These are phyloP conservation scores for Selaginella tamariscina DNA, from an alignment of 75 land plant genomes.

Conservation along the genomic window DNA sequence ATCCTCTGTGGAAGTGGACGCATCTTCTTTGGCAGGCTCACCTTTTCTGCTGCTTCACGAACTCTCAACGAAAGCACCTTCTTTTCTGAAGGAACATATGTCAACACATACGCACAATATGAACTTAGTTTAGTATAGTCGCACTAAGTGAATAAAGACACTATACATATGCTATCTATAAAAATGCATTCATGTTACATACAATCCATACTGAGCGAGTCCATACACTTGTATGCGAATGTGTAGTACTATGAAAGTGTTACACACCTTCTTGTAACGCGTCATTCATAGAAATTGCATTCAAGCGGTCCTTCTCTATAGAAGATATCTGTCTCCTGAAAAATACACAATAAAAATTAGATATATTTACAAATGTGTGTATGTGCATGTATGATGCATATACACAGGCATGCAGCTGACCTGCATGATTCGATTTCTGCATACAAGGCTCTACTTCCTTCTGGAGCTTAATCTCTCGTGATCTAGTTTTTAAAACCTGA, in stretches of 20 bases:
- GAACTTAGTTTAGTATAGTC: too few relatives aligned
- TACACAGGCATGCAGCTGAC: too few relatives aligned
- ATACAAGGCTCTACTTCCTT: constrained; percentile 48
- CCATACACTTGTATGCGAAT: too few relatives aligned
- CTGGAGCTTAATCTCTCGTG: constrained; percentile 85
- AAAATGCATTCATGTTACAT: too few relatives aligned
- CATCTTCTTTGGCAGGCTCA: constrained; percentile 24
- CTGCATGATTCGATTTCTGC: constrained; percentile 59
- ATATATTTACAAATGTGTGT: not conserved
- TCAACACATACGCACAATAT: not conserved
- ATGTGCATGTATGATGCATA: too few relatives aligned
- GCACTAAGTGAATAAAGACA: too few relatives aligned
- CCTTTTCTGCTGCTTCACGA: constrained; percentile 37
- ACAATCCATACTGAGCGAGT: too few relatives aligned
- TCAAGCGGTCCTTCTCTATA: constrained; percentile 67
- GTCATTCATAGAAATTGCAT: constrained; percentile 57
- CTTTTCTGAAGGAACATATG: constrained; percentile 44
- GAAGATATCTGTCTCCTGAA: constrained; percentile 50
- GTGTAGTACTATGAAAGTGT: not conserved
- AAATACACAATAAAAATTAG: not conserved
- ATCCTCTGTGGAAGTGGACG: constrained; percentile 82
- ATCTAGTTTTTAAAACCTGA: constrained; percentile 69
- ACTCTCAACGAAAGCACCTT: constrained; percentile 61
- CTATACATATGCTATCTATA: too few relatives aligned
- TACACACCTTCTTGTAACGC: constrained; percentile 73